Evolutionary conservation across 2,329 filamentous ascomycete genomes (phyloP).

Genomic region (Fusarium sublunatum): DNA sequence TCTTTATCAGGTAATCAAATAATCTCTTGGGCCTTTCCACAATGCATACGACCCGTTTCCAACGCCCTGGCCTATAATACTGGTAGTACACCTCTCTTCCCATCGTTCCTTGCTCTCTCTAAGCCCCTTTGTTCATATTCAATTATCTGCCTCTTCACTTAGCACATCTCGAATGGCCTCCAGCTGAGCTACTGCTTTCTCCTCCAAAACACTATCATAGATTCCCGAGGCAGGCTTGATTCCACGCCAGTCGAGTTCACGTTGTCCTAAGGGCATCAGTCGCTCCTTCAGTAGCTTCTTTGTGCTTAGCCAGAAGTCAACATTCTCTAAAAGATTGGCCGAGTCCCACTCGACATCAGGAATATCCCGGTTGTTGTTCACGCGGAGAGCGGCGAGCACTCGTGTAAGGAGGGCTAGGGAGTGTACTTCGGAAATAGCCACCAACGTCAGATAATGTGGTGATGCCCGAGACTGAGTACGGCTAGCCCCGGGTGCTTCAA

Average conservation of each 20-base stretch:
- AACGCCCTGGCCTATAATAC: slow-evolving; percentile 42
- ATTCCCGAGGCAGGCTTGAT: slow-evolving; percentile 53
- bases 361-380: slow-evolving; percentile 76
- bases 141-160: slow-evolving; percentile 60
- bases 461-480: slow-evolving; percentile 62
- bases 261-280: slow-evolving; percentile 77
- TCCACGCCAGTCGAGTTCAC: slow-evolving; percentile 73
- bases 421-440: slow-evolving; percentile 81
- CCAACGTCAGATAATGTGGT: slow-evolving; percentile 76
- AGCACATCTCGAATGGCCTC: slow-evolving; percentile 68
- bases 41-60: slow-evolving; percentile 42
- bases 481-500: slow-evolving; percentile 71
- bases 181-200: slow-evolving; percentile 78
- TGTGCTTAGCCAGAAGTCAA: slow-evolving; percentile 82
- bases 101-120: slow-evolving; percentile 27
- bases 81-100: slow-evolving; percentile 41
- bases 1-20: slow-evolving; percentile 19
- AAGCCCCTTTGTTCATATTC: slow-evolving; percentile 25
- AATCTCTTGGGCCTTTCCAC: slow-evolving; percentile 30
- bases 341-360: slow-evolving; percentile 81
- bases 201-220: slow-evolving; percentile 75
- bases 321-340: slow-evolving; percentile 77
- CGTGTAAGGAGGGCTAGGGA: slow-evolving; percentile 79
- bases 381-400: slow-evolving; percentile 75
- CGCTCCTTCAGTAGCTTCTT: slow-evolving; percentile 76